phyloP scores from a whole-genome alignment of 495 filamentous ascomycete species.

The Penicillium steckii region DNA sequence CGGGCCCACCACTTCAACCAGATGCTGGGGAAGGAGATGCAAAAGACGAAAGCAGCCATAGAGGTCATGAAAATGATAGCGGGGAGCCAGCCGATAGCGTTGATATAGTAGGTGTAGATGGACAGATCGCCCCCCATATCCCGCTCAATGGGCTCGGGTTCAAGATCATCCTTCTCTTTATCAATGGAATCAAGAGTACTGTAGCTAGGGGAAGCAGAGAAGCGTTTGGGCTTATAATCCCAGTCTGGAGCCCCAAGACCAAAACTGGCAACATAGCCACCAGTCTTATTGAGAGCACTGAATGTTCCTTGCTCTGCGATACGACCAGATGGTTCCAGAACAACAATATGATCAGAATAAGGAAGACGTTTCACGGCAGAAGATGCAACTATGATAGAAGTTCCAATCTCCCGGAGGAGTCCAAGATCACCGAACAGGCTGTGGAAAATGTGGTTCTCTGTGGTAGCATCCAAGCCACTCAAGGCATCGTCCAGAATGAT shows the following conservation, averaged over 20 bases:
- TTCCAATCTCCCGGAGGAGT: slow-evolving; percentile 45
- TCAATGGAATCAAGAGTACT: slow-evolving; percentile 19
- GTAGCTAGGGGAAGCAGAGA: slow-evolving; percentile 20
- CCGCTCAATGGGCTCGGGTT: slow-evolving; percentile 28
- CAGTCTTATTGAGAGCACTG: slow-evolving; percentile 38
- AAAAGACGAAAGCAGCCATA: slow-evolving; percentile 44
- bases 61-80: slow-evolving; percentile 45
- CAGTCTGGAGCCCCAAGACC: slow-evolving; percentile 32
- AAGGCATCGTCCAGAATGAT: slow-evolving; percentile 60
- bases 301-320: slow-evolving; percentile 54
- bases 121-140: slow-evolving; percentile 51
- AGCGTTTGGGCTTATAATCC: slow-evolving; percentile 27
- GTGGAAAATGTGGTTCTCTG: slow-evolving; percentile 59
- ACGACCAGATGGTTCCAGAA: slow-evolving; percentile 43
- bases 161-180: slow-evolving; percentile 17
- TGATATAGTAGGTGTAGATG: slow-evolving; percentile 60
- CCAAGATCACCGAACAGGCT: slow-evolving; percentile 54
- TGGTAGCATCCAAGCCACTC: slow-evolving; percentile 58
- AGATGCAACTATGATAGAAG: slow-evolving; percentile 53
- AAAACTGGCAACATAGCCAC: slow-evolving; percentile 52
- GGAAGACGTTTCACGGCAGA: slow-evolving; percentile 50
- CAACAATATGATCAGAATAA: slow-evolving; percentile 52
- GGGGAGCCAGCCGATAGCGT: slow-evolving; percentile 45
- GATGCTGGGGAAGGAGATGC: slow-evolving; percentile 47
- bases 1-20: slow-evolving; percentile 57